A percentile compares a stretch with the other conserved stretches of the same genome.
Evolutionary conservation across 345 rosid genomes (phyloP).

Genomic region (Salix brachista): DNA sequence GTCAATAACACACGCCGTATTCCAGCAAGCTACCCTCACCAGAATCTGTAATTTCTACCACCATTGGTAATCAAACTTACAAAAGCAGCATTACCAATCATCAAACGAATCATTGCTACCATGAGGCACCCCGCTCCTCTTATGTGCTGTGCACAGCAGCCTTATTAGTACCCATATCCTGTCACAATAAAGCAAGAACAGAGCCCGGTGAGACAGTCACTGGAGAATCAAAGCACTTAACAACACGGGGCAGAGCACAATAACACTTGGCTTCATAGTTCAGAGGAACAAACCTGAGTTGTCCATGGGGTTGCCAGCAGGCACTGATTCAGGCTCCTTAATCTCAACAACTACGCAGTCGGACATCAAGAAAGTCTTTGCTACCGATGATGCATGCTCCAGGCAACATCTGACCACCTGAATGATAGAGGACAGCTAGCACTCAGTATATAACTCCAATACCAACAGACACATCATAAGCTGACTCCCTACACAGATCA

Average conservation of each 20-base stretch:
- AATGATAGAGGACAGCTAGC: not conserved
- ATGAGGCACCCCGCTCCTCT: not conserved
- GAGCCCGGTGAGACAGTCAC: not conserved
- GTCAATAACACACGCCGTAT: not conserved
- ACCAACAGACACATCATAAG: too few relatives aligned
- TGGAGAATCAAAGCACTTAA: too few relatives aligned
- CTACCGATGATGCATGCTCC: slow-evolving; percentile 98
- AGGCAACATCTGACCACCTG: slow-evolving; percentile 99
- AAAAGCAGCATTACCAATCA: not conserved
- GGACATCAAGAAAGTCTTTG: slow-evolving; percentile 96
- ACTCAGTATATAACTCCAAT: not conserved
- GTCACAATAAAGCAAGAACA: not conserved
- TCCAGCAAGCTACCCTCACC: slow-evolving; percentile 20
- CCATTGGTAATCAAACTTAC: slow-evolving; percentile 6
- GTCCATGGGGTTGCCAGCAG: slow-evolving; percentile 90
- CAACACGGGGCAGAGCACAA: not conserved
- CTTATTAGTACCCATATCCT: slow-evolving; percentile 49
- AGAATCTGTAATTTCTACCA: slow-evolving; percentile 5
- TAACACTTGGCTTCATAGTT: not conserved
- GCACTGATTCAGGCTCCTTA: slow-evolving; percentile 78
- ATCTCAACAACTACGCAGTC: slow-evolving; percentile 98
- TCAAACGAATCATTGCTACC: not conserved
- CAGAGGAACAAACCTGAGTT: slow-evolving; percentile 58
- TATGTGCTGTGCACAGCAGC: not conserved
- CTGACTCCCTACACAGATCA: too few relatives aligned